Evolutionary conservation across 192 early-diverging fungal genomes (phyloP).

Genomic region (Backusella liffmaniae): DNA sequence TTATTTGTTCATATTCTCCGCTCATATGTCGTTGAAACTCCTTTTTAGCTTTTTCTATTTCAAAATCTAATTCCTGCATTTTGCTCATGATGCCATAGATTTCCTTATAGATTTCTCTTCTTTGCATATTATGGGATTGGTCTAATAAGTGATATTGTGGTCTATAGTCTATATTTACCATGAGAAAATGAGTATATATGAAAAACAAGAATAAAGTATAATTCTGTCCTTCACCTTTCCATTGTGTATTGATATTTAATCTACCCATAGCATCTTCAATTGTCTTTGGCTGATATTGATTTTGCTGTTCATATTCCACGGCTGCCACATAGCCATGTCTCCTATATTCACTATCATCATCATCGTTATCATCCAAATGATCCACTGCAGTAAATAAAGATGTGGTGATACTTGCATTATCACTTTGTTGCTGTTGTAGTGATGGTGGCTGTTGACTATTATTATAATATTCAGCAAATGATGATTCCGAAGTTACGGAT

Average conservation of each 20-base stretch:
- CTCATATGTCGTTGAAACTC: constrained; percentile 10
- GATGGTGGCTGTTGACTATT: background rate
- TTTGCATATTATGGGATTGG: constrained; percentile 13
- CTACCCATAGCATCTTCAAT: background rate
- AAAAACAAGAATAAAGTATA: background rate
- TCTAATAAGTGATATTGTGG: constrained; percentile 26
- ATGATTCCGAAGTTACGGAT: background rate
- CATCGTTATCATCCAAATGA: constrained; percentile 3
- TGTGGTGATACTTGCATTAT: background rate
- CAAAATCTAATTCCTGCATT: constrained; percentile 14
- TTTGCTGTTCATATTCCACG: background rate
- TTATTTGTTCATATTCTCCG: constrained; percentile 15
- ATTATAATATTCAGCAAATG: background rate
- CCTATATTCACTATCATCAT: background rate
- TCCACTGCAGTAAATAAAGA: constrained; percentile 14
- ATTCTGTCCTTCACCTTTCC: background rate
- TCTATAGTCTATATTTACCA: constrained; percentile 8
- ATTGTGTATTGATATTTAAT: constrained; percentile 5
- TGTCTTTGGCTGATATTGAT: background rate
- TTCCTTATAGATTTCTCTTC: constrained; percentile 25
- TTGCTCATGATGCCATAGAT: constrained; percentile 16
- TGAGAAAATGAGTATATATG: background rate
- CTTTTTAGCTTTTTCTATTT: constrained; percentile 10
- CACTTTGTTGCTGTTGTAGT: background rate
- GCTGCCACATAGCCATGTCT: background rate